These are phyloP conservation scores for Apiotrichum porosum DNA, from an alignment of 1,284 basidiomycete genomes.

Conservation along the genomic window DNA sequence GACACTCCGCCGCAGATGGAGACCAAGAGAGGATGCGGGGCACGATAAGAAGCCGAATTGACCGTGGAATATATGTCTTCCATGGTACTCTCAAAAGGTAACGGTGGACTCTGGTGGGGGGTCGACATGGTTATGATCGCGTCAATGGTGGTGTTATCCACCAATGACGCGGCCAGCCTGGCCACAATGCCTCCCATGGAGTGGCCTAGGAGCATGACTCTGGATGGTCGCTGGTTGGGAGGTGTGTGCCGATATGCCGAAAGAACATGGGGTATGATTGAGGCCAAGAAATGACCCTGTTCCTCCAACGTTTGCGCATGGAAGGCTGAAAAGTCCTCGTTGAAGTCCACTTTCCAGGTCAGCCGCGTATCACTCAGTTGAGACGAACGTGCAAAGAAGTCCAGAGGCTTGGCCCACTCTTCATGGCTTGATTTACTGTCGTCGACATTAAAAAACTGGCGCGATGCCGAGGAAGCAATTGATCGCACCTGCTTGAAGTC, in stretches of 20 bases:
- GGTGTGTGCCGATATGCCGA: slow-evolving; percentile 58
- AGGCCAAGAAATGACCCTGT: slow-evolving; percentile 71
- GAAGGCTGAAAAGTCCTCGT: slow-evolving; percentile 94
- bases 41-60: slow-evolving; percentile 47
- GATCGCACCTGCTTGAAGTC: slow-evolving; percentile 91
- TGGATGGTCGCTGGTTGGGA: slow-evolving; percentile 35
- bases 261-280: slow-evolving; percentile 71
- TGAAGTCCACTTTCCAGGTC: slow-evolving; percentile 73
- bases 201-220: slow-evolving; percentile 77
- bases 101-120: slow-evolving; percentile 82
- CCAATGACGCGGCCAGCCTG: slow-evolving; percentile 45
- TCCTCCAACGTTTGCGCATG: slow-evolving; percentile 82
- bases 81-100: slow-evolving; percentile 69
- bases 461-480: slow-evolving; percentile 81
- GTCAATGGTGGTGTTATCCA: slow-evolving; percentile 60
- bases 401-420: slow-evolving; percentile 54
- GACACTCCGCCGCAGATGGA: slow-evolving; percentile 89
- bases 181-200: slow-evolving; percentile 99
- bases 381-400: slow-evolving; percentile 72
- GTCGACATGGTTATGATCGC: slow-evolving; percentile 91
- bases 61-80: slow-evolving; percentile 61
- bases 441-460: slow-evolving; percentile 62
- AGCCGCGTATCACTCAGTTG: not conserved
- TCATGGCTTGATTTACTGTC: slow-evolving; percentile 8
- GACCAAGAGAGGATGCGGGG: slow-evolving; percentile 59